Percentiles rank a stretch among this genome's conserved stretches.
phyloP scores from a whole-genome alignment of 1,284 basidiomycete species.

The Apiotrichum laibachii region DNA sequence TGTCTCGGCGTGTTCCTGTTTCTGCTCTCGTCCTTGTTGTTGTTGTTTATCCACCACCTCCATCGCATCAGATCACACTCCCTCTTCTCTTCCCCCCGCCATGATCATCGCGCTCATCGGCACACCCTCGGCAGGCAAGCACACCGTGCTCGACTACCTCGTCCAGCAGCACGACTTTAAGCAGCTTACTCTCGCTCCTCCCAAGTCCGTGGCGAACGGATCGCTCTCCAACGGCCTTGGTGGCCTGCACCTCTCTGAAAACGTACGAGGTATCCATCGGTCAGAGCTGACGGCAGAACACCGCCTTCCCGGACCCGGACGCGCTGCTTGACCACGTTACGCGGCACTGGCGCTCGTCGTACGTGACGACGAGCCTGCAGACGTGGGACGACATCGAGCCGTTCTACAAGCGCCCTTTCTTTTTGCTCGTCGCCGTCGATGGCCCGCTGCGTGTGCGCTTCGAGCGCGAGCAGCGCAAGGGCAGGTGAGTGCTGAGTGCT shows the following conservation, averaged over 20 bases:
- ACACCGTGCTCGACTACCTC: constrained; percentile 71
- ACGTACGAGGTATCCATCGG: not conserved
- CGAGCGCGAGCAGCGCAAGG: constrained; percentile 30
- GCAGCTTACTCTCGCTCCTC: constrained; percentile 43
- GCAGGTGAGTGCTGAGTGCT: not conserved
- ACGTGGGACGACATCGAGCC: constrained; percentile 60
- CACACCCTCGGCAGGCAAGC: constrained; percentile 76
- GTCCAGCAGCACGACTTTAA: constrained; percentile 55
- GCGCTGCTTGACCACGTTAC: constrained; percentile 75
- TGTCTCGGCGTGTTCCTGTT: not conserved
- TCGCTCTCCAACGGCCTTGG: not conserved
- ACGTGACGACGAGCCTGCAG: constrained; percentile 74
- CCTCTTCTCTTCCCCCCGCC: not conserved
- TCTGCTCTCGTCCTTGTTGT: not conserved
- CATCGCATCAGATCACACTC: not conserved
- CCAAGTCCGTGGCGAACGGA: constrained; percentile 7
- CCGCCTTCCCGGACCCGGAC: constrained; percentile 57
- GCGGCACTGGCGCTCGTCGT: constrained; percentile 72
- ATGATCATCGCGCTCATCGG: constrained; percentile 88
- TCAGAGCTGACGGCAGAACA: constrained; percentile 6
- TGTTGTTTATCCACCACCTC: not conserved
- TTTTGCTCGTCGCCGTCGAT: constrained; percentile 80
- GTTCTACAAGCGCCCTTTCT: constrained; percentile 86
- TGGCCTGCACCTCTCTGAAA: not conserved
- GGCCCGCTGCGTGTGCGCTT: constrained; percentile 66